phyloP scores from a whole-genome alignment of 768 basidiomycete species.

The Candolleomyces aberdarensis region DNA sequence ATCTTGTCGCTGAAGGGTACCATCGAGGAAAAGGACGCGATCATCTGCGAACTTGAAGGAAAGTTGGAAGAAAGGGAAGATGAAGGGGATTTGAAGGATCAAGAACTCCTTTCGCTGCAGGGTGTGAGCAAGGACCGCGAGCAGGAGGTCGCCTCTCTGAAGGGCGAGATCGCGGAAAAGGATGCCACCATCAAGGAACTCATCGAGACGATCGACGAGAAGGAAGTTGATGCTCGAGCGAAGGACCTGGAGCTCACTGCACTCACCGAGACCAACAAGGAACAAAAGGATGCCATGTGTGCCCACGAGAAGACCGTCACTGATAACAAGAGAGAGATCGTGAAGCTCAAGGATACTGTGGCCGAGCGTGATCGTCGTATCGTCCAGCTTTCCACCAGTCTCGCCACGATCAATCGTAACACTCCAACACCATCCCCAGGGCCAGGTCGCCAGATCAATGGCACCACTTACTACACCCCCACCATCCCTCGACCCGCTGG shows the following conservation, averaged over 20 bases:
- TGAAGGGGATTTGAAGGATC: background rate
- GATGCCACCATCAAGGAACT: background rate
- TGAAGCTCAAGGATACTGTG: background rate
- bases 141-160: background rate
- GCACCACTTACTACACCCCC: slow-evolving; percentile 2
- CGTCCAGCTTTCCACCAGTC: background rate
- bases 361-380: background rate
- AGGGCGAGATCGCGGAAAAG: background rate
- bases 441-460: background rate
- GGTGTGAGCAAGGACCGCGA: background rate
- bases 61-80: background rate
- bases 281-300: background rate
- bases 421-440: background rate
- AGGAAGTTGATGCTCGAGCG: background rate
- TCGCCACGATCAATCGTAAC: background rate
- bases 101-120: background rate
- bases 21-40: background rate
- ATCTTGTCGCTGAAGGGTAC: background rate
- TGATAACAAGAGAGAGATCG: background rate
- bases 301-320: background rate
- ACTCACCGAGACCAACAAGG: background rate
- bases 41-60: background rate
- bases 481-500: background rate
- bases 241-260: background rate
- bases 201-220: background rate